Base-by-base conservation (phyloP, 306 rosid genomes). In the Lithocarpus polystachyus region DNA sequence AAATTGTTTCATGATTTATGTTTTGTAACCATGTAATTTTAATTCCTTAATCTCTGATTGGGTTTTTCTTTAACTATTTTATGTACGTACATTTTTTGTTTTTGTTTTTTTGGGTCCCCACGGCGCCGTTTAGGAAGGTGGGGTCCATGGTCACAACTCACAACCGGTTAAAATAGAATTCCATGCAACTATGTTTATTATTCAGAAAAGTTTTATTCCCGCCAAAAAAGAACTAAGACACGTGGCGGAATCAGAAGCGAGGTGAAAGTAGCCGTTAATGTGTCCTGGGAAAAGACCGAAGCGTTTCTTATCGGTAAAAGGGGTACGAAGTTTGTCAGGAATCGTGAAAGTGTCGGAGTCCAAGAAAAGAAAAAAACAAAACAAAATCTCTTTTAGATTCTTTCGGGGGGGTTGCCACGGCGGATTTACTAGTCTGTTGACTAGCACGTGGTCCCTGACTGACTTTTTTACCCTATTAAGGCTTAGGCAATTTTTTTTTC, bases 211-310 rank as follows among this genome's bases (percentile, higher is more conserved):
- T 1, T 14, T 3, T 37, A 7, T 75, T 89, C 91, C 90, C 94
- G 97, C 94, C 87, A 88, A 83, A 76, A 77, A 48, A 45, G 23
- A n/a, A 54, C 26, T 15, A 8, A 0, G 74, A 76, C 92, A 90
- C 91, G 97, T 92, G 93, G 85, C 79, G 17, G 8, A 60, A 53
- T 51, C n/a, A 80, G 79, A 74, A 72, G 83, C 5, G 22, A 8
- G 60, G 55, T 10, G 71, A 76, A 92, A 90, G 89, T 88, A 82
- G 85, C 97, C 97, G 96, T 92, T 92, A 88, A 72, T 60, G 67
- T 79, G 85, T 83, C 88, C 74, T 68, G 78, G 80, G 80, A 43
- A 35, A 61, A 5, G 73, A 75, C 80, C 24, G 75, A 79, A 73
- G 71, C 54, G 56, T 67, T 67, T 67, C 53, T 60, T 53, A 79